These are phyloP conservation scores for Geosiphon pyriformis DNA, from an alignment of 192 early-diverging fungal species.

Conservation along the genomic window DNA sequence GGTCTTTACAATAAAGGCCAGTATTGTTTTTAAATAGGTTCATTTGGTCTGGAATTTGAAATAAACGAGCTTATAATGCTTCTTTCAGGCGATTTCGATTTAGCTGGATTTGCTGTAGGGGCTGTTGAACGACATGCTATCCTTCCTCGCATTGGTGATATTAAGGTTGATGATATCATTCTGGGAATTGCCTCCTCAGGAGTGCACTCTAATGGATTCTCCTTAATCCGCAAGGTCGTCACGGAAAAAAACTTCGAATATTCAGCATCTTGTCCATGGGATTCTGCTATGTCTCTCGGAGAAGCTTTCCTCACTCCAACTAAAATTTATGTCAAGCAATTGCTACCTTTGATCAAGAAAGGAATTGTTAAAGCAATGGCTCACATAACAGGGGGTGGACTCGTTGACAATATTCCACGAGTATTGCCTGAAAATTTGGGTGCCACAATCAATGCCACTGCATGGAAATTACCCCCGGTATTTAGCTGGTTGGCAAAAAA, in stretches of 20 bases:
- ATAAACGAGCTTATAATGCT: background rate
- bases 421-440: slow-evolving; percentile 79
- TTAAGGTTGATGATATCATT: slow-evolving; percentile 76
- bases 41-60: background rate
- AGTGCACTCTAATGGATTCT: slow-evolving; percentile 99
- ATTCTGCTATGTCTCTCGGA: slow-evolving; percentile 63
- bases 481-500: slow-evolving; percentile 91
- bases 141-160: slow-evolving; percentile 74
- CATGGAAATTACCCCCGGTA: slow-evolving; percentile 83
- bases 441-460: slow-evolving; percentile 73
- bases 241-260: slow-evolving; percentile 64
- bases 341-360: slow-evolving; percentile 74
- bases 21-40: too few species aligned
- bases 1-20: slow-evolving; percentile 74
- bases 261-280: slow-evolving; percentile 80
- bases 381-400: slow-evolving; percentile 98
- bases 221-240: slow-evolving; percentile 89
- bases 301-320: slow-evolving; percentile 88
- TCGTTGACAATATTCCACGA: slow-evolving; percentile 97
- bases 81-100: slow-evolving; percentile 71
- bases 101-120: slow-evolving; percentile 96
- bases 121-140: slow-evolving; percentile 89
- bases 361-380: slow-evolving; percentile 91
- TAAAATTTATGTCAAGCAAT: slow-evolving; percentile 89
- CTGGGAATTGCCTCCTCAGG: slow-evolving; percentile 94